Percentiles rank a stretch among this genome's conserved stretches.
Conservation (phyloP, 2,329 filamentous ascomycete genomes). For the Penicillium sp. region DNA sequence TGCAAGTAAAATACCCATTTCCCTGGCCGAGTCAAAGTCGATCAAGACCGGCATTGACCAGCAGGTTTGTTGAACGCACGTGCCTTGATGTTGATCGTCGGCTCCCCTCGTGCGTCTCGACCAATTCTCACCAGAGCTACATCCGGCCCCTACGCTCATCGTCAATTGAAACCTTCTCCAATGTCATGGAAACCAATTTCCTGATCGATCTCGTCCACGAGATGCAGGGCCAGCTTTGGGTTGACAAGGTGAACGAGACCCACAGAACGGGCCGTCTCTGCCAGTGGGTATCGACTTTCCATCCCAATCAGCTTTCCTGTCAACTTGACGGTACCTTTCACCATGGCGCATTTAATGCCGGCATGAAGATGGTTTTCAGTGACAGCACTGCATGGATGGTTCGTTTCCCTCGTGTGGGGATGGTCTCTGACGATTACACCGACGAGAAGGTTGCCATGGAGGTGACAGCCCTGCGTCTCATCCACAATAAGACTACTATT, state of each 20-base stretch:
- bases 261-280: conserved; percentile 20
- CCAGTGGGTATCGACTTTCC: conserved; percentile 36
- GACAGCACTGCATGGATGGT: conserved; percentile 29
- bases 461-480: conserved; percentile 27
- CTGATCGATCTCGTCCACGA: conserved; percentile 21
- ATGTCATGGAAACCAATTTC: conserved; percentile 25
- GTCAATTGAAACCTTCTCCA: background rate
- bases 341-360: conserved; percentile 34
- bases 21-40: too few species aligned
- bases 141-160: background rate
- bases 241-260: conserved; percentile 24
- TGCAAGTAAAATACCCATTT: too few species aligned
- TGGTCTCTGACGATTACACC: conserved; percentile 25
- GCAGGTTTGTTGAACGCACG: too few species aligned
- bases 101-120: background rate
- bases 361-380: conserved; percentile 34
- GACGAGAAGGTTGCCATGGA: conserved; percentile 36
- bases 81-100: too few species aligned
- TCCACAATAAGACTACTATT: conserved; percentile 26
- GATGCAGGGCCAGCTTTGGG: conserved; percentile 22
- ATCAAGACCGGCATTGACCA: too few species aligned
- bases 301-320: conserved; percentile 34
- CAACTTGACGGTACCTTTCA: conserved; percentile 32
- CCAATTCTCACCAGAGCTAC: background rate
- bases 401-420: conserved; percentile 31